Evolutionary conservation across 2,329 filamentous ascomycete species (phyloP), one percentile per base, ranked within the genome.

Genomic region (Cercospora zeae-maydis): DNA sequence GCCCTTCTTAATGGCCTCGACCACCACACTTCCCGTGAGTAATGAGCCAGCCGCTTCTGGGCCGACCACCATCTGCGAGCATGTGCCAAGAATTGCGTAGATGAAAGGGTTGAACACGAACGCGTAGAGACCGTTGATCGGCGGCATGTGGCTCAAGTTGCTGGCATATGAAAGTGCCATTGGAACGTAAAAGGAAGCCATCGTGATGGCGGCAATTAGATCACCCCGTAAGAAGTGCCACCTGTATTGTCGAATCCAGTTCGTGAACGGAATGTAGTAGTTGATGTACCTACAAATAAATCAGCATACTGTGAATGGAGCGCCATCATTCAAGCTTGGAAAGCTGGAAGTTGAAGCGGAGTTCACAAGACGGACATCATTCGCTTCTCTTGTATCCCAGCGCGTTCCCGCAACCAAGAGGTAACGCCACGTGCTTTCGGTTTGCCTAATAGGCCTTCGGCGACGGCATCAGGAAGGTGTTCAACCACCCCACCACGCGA

Each of bases 171-270:
- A 98, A 13, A 99, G 84, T 0, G 92, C 90, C 93, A 99, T 97
- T 57, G 95, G 95, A 37, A 99, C 89, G 76, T 99, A 99, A 79
- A 99, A 95, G 27, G 93, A 96, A n/a, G 93, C 91, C 80, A 99
- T 89, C n/a, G 95, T 98, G 66, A 98, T 76, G 54, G 93, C 93
- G 8, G 93, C 89, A 13, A 96, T 82, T 16, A 98, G 79, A 76
- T 99, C 95, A 53, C 95, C 95, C 70, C 88, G 86, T 53, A 98
- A 77, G 77, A 91, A 96, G 3, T 86, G 84, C 83, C 86, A 88
- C 70, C 85, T 86, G 77, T 99, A 99, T 78, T 96, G 91, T 58
- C 82, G 83, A 66, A 96, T 88, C 95, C 95, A 99, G 67, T 89
- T 92, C 68, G 96, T 80, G 65, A 93, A 91, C 0, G 95, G 95